Base-by-base conservation (phyloP, 768 basidiomycete genomes). In the Phanerochaete sordida region DNA sequence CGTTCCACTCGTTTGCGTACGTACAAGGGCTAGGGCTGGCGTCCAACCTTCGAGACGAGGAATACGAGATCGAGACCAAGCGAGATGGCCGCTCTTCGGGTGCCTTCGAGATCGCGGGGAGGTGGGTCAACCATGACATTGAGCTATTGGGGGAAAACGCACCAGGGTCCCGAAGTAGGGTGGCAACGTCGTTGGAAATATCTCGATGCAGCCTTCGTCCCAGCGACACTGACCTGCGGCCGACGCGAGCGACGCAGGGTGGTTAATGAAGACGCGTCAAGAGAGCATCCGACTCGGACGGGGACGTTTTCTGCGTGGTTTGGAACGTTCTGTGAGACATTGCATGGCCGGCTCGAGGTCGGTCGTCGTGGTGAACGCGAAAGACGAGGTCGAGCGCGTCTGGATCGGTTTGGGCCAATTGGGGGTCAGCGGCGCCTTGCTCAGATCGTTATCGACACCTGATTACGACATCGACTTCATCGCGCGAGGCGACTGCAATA, bases 381-480 rank as follows among this genome's bases (percentile, higher is more conserved):
- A 43, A 43, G 39, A 43, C 39, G 39, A 43, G 33, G 33, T 35
- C 13, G 33, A 19, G 39, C 39, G 39, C 39, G 39, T 43, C 39
- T 19, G 19, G 39, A 43, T 43, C 19, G 39, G 39, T 43, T 43
- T 4, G 39, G 19, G 39, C 39, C 19, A 16, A 43, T 43, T 43
- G 39, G 19, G 39, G 19, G 39, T 19, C 39, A 9, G 39, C 39
- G 39, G 39, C 39, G 39, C 39, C 19, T 43, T 43, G 39, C 39
- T 43, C 30, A n/a, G 30, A 51, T 51, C 31, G 50, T 51, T 51
- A 51, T 51, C 50, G 50, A 51, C 50, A 12, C 39, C 50, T 31
- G 50, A 51, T 51, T 51, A 31, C 30, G 23, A 19, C 39, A 43
- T 43, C 39, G 19, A 43, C 8, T 6, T 43, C 4, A 9, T 43